Conservation (phyloP, 2,329 filamentous ascomycete genomes). For the Botrytis medusae region DNA sequence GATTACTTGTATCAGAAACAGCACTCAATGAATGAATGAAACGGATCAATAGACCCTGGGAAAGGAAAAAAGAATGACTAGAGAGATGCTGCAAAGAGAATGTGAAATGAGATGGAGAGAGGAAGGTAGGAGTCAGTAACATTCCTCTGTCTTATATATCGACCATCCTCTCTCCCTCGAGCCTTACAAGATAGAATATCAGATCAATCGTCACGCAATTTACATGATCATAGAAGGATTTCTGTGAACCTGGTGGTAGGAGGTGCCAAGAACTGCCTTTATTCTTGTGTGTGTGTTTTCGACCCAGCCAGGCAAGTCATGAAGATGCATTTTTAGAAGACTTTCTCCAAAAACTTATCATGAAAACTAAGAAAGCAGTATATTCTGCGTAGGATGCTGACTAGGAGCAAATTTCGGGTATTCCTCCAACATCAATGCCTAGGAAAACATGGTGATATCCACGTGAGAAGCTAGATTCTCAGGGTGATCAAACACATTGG, state of each 20-base stretch:
- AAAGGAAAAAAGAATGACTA: constrained; percentile 15
- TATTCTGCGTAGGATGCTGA: neutral
- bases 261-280: constrained; percentile 5
- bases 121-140: constrained; percentile 2
- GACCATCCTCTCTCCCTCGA: neutral
- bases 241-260: neutral
- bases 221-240: constrained; percentile 18
- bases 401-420: neutral
- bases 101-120: constrained; percentile 14
- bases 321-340: constrained; percentile 4
- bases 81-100: constrained; percentile 15
- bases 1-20: constrained; percentile 9
- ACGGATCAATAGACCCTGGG: constrained; percentile 18
- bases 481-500: constrained; percentile 19
- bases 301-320: neutral
- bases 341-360: neutral
- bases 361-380: neutral
- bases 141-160: constrained; percentile 14
- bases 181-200: neutral
- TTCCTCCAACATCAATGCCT: constrained; percentile 3
- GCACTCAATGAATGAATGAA: constrained; percentile 17
- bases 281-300: neutral
- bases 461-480: constrained; percentile 3
- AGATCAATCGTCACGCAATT: neutral
- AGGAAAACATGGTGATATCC: neutral